Evolutionary conservation across 768 basidiomycete species (phyloP), one percentile per base, ranked within the genome.

Genomic region (Pisolithus albus): DNA sequence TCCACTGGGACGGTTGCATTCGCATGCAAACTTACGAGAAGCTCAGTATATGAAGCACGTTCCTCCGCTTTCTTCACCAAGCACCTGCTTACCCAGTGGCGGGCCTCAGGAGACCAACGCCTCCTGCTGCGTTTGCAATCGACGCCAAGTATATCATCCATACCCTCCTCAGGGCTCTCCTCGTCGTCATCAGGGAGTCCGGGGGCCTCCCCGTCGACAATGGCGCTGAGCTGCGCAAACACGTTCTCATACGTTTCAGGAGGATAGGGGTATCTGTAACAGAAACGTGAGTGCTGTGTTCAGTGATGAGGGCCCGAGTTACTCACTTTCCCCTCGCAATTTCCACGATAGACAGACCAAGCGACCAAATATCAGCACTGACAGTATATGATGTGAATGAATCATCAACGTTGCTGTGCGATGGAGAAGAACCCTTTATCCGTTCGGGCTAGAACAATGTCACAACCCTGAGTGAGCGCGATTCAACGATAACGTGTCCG

Each of bases 221-320:
- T 99, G 4, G 95, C 94, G n/a, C 86, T 90, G 38, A 88, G 72
- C 64, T 99, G 95, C 2, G 94, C 95, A 70, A 99, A 96, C 15
- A 97, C 93, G 66, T 97, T 97, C 52, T 84, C 81, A 66, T 96
- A 99, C 7, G 92, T 95, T 72, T 98, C 94, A 24, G 94, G 94
- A 28, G 95, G 95, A 63, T 96, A 99, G 2, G 95, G 95, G 68
- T 99, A 98, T 63, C 65, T 67, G 34, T 38, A 40, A n/a, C 21
- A 44, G 34, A 42, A 28, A 13, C 26, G 34, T 38, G 36, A 39
- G 46, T 36, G 42, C 11, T 34, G 34, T 34, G 34, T 13, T 5
- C 13, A 13, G 34, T 34, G 4, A 34, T 34, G 11, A 34, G 15
- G 5, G 34, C 5, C 3, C 13, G 5, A 15, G 21, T 13, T n/a